Evolutionary conservation across 805 yeast species (phyloP), one percentile per base, ranked within the genome.

Genomic region (Candida nitratophila): DNA sequence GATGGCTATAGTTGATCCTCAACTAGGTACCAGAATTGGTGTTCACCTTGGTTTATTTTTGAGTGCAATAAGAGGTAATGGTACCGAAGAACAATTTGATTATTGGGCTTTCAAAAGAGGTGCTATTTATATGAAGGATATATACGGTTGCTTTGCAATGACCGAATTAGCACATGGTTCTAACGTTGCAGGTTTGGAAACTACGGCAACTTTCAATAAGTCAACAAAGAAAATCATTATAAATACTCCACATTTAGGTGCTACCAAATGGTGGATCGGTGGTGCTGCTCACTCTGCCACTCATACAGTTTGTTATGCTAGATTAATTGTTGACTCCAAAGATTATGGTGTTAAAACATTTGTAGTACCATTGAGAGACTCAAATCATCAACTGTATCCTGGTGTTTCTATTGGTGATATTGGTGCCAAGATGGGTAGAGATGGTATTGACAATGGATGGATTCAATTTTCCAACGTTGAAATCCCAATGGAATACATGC

Each of bases 231-330:
- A 80, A 50, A 86, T 90, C 58, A 60, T 75, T 44, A 79, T 90
- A 56, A 76, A 86, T 60, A 90, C 97, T 12, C 97, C 97, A 1
- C 86, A 89, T 59, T 63, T 86, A 44, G 90, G 95, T 32, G 96
- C 97, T 37, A 89, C 96, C 22, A 90, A 90, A 63, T 90, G 97
- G 96, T 90, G 97, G 97, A 90, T 90, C 56, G 97, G 97, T 40
- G 97, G 97, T 55, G 96, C 96, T 36, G 96, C 96, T 11, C 95
- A 87, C 64, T 82, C 95, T 19, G 87, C 96, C 6, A 87, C 90
- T 26, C 96, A 90, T 66, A 71, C 87, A 21, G 79, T 82, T n/a
- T 84, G 79, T 22, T 90, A 81, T 62, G 96, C 96, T 4, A 74
- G 97, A 48, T 71, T 90, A 49, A 76, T 86, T 42, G 88, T 87